Evolutionary conservation across 371 early-diverging fungal genomes (phyloP), one percentile per base, ranked within the genome.

Genomic region (Apophysomyces sp.): DNA sequence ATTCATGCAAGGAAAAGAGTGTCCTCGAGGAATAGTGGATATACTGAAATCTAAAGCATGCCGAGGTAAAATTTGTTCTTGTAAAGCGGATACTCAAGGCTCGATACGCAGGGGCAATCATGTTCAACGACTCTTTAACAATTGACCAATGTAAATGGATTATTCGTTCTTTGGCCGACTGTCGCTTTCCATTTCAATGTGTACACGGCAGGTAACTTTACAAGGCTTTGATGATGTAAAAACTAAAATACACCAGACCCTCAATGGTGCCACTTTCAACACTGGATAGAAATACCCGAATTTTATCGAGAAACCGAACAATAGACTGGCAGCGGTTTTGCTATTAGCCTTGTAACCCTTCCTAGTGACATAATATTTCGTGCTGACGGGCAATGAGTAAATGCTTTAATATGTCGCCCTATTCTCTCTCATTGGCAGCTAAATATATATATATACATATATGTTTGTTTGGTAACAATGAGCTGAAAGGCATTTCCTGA

Each of bases 11-110:
- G 60, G 66, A 24, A 58, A 31, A 8, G 57, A 27, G 16, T 89
- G 89, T 63, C 91, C 93, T 0, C 78, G 74, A 26, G 86, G 83
- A 7, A 84, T 92, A 12, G 44, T 89, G 62, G 82, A 87, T 16
- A 81, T 90, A 27, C 58, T 92, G 24, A 86, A 90, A 59, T 90
- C 91, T 1, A 89, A 85, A 66, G 91, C 93, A 5, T 93, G 93
- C 66, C 71, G 90, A 57, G 74, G 89, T 86, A 67, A 29, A 64
- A 56, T 44, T 44, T 44, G 9, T 44, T 4, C 21, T 44, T 18
- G 9, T 18, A 18, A 3, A 21, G 15, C 16, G 8, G 27, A 44
- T 37, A 15, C 21, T 21, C 9, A 44, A 44, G 3, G 8, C 44
- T 44, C 9, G 18, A 30, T 53, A n/a, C 53, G n/a, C 63, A 72